A percentile compares a stretch with the other conserved stretches of the same genome.
phyloP scores from a whole-genome alignment of 495 filamentous ascomycete species.

The Penicillium bialowiezense region DNA sequence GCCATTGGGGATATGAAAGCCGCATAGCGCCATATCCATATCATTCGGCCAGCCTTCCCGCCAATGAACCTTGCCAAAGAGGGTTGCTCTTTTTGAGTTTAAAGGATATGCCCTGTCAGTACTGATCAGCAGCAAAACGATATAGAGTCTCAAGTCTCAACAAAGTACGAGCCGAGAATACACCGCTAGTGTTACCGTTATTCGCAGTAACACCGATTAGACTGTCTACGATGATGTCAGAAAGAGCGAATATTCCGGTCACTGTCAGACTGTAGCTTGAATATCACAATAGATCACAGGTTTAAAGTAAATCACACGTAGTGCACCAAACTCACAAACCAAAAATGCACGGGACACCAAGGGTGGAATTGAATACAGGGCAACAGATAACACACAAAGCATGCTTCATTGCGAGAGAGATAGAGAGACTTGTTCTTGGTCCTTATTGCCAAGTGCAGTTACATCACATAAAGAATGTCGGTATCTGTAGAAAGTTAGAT shows the following conservation, averaged over 20 bases:
- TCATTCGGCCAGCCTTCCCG: constrained; percentile 10
- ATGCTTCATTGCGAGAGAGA: constrained; percentile 4
- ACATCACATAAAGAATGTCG: constrained; percentile 66
- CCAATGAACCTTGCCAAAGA: constrained; percentile 5
- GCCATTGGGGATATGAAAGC: constrained; percentile 1
- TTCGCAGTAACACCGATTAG: too few relatives aligned
- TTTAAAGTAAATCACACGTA: constrained; percentile 15
- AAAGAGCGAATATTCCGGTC: constrained; percentile 9
- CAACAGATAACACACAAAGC: constrained; percentile 11
- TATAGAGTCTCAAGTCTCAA: background rate
- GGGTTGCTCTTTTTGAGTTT: background rate
- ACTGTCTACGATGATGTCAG: constrained; percentile 19
- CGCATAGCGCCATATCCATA: background rate
- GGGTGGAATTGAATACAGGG: constrained; percentile 23
- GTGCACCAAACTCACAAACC: constrained; percentile 5
- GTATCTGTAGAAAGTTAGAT: constrained; percentile 45
- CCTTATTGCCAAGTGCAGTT: constrained; percentile 17
- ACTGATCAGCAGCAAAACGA: background rate
- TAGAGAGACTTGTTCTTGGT: background rate
- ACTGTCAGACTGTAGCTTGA: background rate
- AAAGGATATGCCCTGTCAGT: background rate
- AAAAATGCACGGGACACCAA: constrained; percentile 14
- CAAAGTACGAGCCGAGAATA: background rate
- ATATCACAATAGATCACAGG: background rate
- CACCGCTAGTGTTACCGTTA: too few relatives aligned